Conservation (phyloP, 1,284 basidiomycete species). For the Cryptococcus jaspeensis region DNA sequence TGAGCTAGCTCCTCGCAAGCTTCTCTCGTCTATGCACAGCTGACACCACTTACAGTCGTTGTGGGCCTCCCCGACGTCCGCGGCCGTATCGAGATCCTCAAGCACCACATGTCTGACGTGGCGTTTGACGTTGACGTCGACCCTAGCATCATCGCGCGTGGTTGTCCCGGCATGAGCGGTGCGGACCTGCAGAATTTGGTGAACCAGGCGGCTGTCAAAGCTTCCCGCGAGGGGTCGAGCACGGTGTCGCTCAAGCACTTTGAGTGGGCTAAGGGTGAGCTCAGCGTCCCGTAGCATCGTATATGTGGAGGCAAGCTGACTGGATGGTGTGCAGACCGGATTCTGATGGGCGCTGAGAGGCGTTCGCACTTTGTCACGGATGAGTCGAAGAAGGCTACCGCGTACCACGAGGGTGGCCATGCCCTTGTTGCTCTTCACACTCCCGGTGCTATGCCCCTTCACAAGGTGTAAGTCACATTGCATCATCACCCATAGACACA, state of each 20-base stretch:
- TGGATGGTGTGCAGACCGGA: constrained; percentile 64
- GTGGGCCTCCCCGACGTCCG: constrained; percentile 62
- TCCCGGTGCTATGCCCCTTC: constrained; percentile 86
- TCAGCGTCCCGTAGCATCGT: constrained; percentile 1
- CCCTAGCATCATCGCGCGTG: constrained; percentile 78
- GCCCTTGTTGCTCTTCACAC: constrained; percentile 88
- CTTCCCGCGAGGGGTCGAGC: constrained; percentile 73
- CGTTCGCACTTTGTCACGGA: constrained; percentile 82
- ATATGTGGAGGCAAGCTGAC: not conserved
- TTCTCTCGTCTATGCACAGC: not conserved
- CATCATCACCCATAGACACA: not conserved
- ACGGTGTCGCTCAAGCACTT: constrained; percentile 75
- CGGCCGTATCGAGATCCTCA: constrained; percentile 80
- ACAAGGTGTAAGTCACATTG: constrained; percentile 65
- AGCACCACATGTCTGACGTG: constrained; percentile 83
- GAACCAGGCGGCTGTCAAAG: constrained; percentile 89
- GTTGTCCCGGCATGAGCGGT: constrained; percentile 65
- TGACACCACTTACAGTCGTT: constrained; percentile 28
- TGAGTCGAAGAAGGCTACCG: constrained; percentile 79
- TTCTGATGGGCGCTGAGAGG: constrained; percentile 91
- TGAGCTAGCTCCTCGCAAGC: constrained; percentile 4
- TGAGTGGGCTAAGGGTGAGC: constrained; percentile 87
- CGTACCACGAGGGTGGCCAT: constrained; percentile 95
- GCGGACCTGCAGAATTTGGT: constrained; percentile 92
- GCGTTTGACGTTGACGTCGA: constrained; percentile 71